Evolutionary conservation across 441 rosid genomes (phyloP).

Genomic region (Adansonia rubrostipa): DNA sequence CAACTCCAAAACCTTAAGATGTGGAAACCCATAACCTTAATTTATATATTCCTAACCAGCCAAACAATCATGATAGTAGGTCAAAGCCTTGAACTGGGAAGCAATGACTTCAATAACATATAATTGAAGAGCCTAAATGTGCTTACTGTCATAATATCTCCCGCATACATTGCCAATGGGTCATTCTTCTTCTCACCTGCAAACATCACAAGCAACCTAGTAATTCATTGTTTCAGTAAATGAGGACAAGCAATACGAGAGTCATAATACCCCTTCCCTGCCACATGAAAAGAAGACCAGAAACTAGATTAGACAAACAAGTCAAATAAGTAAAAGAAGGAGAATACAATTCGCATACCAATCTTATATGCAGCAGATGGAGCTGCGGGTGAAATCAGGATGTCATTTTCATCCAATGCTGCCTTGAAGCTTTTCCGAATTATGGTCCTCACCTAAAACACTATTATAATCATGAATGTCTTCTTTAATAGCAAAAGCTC

Average conservation of each 20-base stretch:
- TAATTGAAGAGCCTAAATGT: background rate
- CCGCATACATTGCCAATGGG: slow-evolving; percentile 95
- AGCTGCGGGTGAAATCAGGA: slow-evolving; percentile 90
- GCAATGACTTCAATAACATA: background rate
- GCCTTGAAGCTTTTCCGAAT: slow-evolving; percentile 71
- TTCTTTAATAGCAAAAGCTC: slow-evolving; percentile 29
- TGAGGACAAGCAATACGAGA: background rate
- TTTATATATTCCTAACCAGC: background rate
- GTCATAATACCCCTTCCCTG: background rate
- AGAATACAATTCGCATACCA: slow-evolving; percentile 45
- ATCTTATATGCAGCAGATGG: slow-evolving; percentile 92
- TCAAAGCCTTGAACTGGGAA: background rate
- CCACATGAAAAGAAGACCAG: background rate
- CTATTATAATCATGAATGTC: slow-evolving; percentile 36
- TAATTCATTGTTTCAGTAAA: background rate
- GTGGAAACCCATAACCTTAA: background rate
- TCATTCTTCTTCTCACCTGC: slow-evolving; percentile 88
- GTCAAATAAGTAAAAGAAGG: background rate
- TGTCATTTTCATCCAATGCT: slow-evolving; percentile 74
- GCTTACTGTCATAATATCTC: slow-evolving; percentile 88
- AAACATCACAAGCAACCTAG: slow-evolving; percentile 23
- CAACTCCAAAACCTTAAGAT: background rate
- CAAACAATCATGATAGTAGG: slow-evolving; percentile 3
- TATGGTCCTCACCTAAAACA: slow-evolving; percentile 77
- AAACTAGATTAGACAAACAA: background rate